Conservation (phyloP, 352 stramenopile genomes). For the Pythium scleroteichum region DNA sequence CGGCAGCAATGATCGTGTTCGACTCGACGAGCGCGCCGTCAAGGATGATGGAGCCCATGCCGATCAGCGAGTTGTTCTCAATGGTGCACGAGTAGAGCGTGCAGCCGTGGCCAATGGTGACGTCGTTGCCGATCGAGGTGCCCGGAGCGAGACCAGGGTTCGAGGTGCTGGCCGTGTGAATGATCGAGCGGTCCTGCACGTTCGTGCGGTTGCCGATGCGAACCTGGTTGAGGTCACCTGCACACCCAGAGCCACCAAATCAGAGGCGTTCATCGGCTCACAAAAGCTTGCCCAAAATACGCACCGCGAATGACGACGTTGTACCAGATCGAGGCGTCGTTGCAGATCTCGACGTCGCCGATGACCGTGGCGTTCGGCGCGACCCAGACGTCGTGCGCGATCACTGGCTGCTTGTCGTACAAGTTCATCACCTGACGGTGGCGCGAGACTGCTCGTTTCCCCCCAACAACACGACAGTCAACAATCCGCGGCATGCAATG, state of each 20-base stretch:
- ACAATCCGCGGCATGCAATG: background rate
- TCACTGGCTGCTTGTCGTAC: constrained; percentile 90
- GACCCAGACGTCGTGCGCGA: constrained; percentile 93
- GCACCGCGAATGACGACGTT: constrained; percentile 93
- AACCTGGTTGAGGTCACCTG: constrained; percentile 88
- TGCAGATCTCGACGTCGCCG: constrained; percentile 94
- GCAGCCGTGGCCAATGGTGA: constrained; percentile 94
- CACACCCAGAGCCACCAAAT: too few species aligned
- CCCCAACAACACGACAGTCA: background rate
- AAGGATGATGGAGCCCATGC: constrained; percentile 94
- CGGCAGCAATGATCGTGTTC: constrained; percentile 95
- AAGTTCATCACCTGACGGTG: constrained; percentile 93
- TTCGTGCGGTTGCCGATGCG: constrained; percentile 96
- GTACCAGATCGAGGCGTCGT: constrained; percentile 96
- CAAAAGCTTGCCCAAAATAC: constrained; percentile 5
- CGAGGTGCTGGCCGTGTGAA: constrained; percentile 89
- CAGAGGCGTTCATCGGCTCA: too few species aligned
- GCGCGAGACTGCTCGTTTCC: constrained; percentile 73
- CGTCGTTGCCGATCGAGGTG: constrained; percentile 94
- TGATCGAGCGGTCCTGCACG: constrained; percentile 96
- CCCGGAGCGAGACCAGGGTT: constrained; percentile 77
- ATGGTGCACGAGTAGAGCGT: constrained; percentile 97
- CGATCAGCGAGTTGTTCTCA: constrained; percentile 95
- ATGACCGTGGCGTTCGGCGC: constrained; percentile 96
- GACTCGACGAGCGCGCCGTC: constrained; percentile 91